phyloP scores from a whole-genome alignment of 352 stramenopile genomes.

The Phytophthora pini region DNA sequence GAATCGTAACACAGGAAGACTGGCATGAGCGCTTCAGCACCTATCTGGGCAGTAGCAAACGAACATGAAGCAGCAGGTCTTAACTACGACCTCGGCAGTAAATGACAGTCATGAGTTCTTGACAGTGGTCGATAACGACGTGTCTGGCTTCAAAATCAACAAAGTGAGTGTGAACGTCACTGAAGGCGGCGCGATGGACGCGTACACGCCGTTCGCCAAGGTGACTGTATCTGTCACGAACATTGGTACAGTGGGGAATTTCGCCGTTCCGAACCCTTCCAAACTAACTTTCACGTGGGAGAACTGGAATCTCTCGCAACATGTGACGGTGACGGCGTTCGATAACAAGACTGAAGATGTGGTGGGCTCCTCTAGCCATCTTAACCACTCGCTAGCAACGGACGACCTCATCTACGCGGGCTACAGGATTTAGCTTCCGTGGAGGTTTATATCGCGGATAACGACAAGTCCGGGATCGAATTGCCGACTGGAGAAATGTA shows the following conservation, averaged over 20 bases:
- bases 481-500: slow-evolving; percentile 52
- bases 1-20: too few relatives aligned
- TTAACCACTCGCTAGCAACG: slow-evolving; percentile 61
- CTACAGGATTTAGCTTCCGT: slow-evolving; percentile 52
- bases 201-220: slow-evolving; percentile 73
- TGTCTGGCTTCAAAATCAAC: slow-evolving; percentile 54
- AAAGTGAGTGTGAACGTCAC: slow-evolving; percentile 51
- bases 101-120: slow-evolving; percentile 12
- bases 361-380: slow-evolving; percentile 48
- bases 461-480: slow-evolving; percentile 66
- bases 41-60: too few relatives aligned
- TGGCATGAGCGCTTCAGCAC: too few relatives aligned
- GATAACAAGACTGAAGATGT: slow-evolving; percentile 68
- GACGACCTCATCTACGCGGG: slow-evolving; percentile 76
- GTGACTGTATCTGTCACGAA: slow-evolving; percentile 61
- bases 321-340: slow-evolving; percentile 56
- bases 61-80: too few relatives aligned
- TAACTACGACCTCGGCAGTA: too few relatives aligned
- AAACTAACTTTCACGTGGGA: slow-evolving; percentile 70
- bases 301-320: slow-evolving; percentile 71
- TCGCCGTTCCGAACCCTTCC: slow-evolving; percentile 35
- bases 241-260: slow-evolving; percentile 55
- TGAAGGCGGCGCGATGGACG: slow-evolving; percentile 50
- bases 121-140: slow-evolving; percentile 67
- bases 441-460: slow-evolving; percentile 63